Base-by-base conservation (phyloP, 768 basidiomycete genomes). In the Lactarius sanguifluus region DNA sequence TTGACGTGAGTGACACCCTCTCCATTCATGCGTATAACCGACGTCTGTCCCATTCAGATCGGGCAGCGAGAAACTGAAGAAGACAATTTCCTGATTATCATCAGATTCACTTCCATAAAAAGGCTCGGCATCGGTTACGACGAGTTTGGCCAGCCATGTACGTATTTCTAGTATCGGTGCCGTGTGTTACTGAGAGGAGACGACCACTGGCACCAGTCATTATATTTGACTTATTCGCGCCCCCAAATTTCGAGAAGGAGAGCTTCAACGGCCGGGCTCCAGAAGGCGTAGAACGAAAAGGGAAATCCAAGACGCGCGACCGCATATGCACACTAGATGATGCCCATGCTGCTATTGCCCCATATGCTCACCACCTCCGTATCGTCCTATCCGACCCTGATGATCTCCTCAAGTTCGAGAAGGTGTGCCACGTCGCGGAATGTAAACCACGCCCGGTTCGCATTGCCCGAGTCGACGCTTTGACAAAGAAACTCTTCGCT, bases 341-440 rank as follows among this genome's bases (percentile, higher is more conserved):
- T n/a, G 81, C 82, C 0, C 92, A 93, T 64, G 77, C 72, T 36
- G 71, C 74, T 2, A 80, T 92, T 41, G 85, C 90, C 0, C 85
- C 88, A 16, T 94, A 88, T 70, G 87, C 89, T 1, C 84, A 87
- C 57, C 88, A 92, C 50, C 74, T 94, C 5, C 87, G 89, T 32
- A 70, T 93, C 40, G 71, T 87, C 12, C 79, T 92, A 1, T 82
- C 79, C 69, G 78, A 86, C 23, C 74, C 81, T n/a, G 70, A 72
- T 3, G 84, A 86, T 60, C 76, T 88, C 5, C 69, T 77, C 16
- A 77, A 77, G 34, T 92, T 94, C 71, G 73, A 77, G 15, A 34
- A 76, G 8, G 82, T 87, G 73, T 91, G 89, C 74, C 68, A 73
- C 13, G 77, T 76, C 13, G 85, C 86, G 2, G 81, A 79, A 81